Conservation (phyloP, 306 rosid species). For the Cucurbita argyrosperma region DNA sequence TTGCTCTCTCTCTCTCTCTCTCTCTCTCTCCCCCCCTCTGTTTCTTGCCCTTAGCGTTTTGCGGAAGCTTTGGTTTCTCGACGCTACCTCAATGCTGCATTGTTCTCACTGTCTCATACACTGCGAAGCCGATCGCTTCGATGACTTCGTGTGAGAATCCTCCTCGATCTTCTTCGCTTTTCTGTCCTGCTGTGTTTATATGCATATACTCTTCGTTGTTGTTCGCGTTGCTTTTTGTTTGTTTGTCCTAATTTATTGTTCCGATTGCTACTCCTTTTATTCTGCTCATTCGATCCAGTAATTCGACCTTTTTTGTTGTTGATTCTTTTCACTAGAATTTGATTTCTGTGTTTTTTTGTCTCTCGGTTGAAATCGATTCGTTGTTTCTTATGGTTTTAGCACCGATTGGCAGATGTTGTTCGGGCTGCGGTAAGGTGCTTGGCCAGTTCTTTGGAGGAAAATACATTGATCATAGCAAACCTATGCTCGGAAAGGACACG, state of each 20-base stretch:
- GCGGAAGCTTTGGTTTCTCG: background rate
- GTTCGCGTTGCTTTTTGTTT: background rate
- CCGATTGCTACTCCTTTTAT: background rate
- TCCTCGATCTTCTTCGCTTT: background rate
- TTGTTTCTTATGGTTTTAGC: background rate
- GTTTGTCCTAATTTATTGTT: background rate
- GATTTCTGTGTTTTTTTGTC: background rate
- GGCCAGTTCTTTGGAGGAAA: constrained; percentile 3
- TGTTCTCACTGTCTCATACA: background rate
- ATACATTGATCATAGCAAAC: background rate
- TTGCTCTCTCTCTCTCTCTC: background rate
- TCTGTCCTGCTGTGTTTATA: background rate
- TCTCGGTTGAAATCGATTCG: background rate
- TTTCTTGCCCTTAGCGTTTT: background rate
- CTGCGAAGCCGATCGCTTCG: constrained; percentile 4
- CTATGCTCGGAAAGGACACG: constrained; percentile 7
- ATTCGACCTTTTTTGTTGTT: background rate
- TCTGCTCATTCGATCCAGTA: background rate
- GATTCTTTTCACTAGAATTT: background rate
- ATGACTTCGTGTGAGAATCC: constrained; percentile 1
- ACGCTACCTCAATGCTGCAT: background rate
- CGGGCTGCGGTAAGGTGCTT: constrained; percentile 3
- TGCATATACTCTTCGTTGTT: background rate
- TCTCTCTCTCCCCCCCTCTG: no score
- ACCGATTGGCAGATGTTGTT: background rate